These are phyloP conservation scores for Bertia moriformis DNA, from an alignment of 2,329 filamentous ascomycete species.

Conservation along the genomic window DNA sequence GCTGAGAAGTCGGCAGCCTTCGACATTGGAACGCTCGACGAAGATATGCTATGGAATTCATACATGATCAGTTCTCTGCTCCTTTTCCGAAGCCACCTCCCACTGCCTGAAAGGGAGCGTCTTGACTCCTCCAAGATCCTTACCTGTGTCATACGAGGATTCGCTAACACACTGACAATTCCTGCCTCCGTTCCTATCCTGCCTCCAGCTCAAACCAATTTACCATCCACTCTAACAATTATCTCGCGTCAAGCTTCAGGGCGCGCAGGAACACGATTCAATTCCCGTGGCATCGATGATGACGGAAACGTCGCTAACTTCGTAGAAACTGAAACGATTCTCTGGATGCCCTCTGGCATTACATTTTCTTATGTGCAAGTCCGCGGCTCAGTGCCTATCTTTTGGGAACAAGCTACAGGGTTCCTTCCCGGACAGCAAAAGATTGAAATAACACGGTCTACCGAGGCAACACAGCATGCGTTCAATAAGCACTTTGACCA, in stretches of 20 bases:
- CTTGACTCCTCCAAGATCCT: conserved; percentile 80
- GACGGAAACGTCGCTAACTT: conserved; percentile 97
- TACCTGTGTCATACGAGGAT: conserved; percentile 86
- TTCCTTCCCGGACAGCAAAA: conserved; percentile 87
- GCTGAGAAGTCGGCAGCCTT: conserved; percentile 40
- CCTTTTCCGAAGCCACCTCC: conserved; percentile 70
- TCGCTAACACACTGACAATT: conserved; percentile 74
- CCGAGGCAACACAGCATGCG: conserved; percentile 80
- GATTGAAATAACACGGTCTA: conserved; percentile 75
- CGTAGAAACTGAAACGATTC: conserved; percentile 91
- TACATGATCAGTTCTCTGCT: conserved; percentile 94
- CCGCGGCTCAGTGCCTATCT: conserved; percentile 82
- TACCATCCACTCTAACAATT: conserved; percentile 72
- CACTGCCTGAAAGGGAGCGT: conserved; percentile 57
- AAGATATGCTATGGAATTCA: conserved; percentile 91
- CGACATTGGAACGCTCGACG: conserved; percentile 83
- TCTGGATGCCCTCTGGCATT: conserved; percentile 65
- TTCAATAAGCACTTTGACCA: conserved; percentile 90
- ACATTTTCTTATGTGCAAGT: conserved; percentile 91
- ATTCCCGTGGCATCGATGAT: conserved; percentile 92
- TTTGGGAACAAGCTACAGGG: conserved; percentile 89
- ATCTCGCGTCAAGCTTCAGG: conserved; percentile 84
- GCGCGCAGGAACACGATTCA: conserved; percentile 87
- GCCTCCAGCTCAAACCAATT: conserved; percentile 47
- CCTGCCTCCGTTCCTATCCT: conserved; percentile 64